Conservation (phyloP, 202 grass and related monocot genomes). For the Zoysia matrella region DNA sequence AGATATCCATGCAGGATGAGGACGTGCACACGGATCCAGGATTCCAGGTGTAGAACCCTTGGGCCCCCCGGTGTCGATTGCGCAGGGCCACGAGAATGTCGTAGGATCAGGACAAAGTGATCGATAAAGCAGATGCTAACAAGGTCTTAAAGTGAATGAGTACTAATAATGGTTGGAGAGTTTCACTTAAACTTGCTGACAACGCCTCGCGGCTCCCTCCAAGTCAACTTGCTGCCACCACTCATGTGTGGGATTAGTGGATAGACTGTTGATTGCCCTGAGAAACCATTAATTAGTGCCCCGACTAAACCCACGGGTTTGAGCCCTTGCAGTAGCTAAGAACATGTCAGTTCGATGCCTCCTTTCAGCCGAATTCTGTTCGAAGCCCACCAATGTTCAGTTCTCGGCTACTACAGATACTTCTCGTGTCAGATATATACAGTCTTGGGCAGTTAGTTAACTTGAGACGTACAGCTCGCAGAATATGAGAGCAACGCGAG, state of each 20-base stretch:
- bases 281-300: conserved; percentile 1
- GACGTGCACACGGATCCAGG: conserved; percentile 26
- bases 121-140: neutral
- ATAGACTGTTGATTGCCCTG: conserved; percentile 13
- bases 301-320: too few species aligned
- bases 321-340: neutral
- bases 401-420: neutral
- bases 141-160: neutral
- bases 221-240: conserved; percentile 20
- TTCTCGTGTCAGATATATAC: neutral
- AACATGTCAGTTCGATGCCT: neutral
- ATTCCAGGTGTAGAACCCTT: conserved; percentile 22
- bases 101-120: neutral
- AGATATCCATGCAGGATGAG: conserved; percentile 5
- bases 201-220: neutral
- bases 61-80: conserved; percentile 28
- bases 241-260: neutral
- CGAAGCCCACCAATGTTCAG: neutral
- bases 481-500: neutral
- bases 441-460: neutral
- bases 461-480: neutral
- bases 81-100: neutral
- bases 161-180: conserved; percentile 4
- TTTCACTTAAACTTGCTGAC: conserved; percentile 29
- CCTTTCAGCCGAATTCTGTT: neutral